Evolutionary conservation across 148 eudicot species (phyloP).

Genomic region (Nepenthes mirabilis): DNA sequence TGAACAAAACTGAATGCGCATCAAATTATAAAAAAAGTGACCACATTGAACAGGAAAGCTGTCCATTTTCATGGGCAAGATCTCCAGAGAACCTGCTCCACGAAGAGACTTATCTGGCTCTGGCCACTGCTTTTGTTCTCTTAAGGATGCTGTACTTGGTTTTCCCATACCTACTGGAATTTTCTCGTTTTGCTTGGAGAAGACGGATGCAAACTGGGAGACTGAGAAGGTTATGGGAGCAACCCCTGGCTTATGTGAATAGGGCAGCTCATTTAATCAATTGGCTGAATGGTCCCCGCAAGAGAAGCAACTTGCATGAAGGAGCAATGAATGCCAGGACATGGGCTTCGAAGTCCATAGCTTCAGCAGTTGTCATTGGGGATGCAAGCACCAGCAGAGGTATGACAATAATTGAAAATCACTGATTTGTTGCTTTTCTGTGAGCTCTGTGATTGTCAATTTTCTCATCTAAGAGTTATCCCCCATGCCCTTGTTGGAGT

Average conservation of each 20-base stretch:
- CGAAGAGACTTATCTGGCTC: constrained; percentile 74
- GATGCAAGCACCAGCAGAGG: constrained; percentile 59
- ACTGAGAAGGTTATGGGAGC: constrained; percentile 56
- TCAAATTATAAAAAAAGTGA: constrained; percentile 22
- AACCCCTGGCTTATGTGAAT: constrained; percentile 45
- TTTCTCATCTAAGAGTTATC: background rate
- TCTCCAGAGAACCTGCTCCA: constrained; percentile 67
- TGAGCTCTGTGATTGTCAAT: background rate
- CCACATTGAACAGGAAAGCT: constrained; percentile 31
- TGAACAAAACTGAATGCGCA: constrained; percentile 27
- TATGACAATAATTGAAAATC: background rate
- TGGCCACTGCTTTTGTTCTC: constrained; percentile 73
- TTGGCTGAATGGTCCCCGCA: constrained; percentile 49
- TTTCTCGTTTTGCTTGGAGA: constrained; percentile 46
- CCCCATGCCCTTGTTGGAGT: background rate
- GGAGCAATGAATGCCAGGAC: constrained; percentile 79
- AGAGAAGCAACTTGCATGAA: constrained; percentile 73
- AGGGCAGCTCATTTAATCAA: constrained; percentile 40
- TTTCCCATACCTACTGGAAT: constrained; percentile 30
- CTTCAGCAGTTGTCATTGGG: constrained; percentile 70
- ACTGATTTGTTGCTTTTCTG: background rate
- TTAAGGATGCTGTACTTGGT: constrained; percentile 40
- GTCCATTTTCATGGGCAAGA: constrained; percentile 91
- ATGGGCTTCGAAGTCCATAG: constrained; percentile 91
- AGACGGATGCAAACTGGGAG: constrained; percentile 33